Conservation (phyloP, 257 asterid species). For the Echites panduratus region DNA sequence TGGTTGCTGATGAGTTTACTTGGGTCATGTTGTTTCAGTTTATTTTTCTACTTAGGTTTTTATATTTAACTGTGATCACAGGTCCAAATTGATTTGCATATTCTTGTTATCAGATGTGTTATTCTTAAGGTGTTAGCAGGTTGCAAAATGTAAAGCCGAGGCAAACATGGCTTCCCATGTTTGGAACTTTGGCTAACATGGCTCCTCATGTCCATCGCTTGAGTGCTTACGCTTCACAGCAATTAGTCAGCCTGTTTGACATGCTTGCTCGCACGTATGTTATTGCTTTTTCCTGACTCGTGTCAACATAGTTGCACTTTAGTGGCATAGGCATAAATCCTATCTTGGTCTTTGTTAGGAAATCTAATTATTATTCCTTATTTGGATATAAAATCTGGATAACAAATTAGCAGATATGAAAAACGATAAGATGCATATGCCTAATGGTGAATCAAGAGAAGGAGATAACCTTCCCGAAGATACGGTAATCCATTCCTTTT, state of each 20-base stretch:
- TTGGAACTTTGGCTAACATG: slow-evolving; percentile 90
- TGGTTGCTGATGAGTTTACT: not conserved
- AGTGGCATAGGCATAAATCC: too few relatives aligned
- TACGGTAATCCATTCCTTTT: slow-evolving; percentile 36
- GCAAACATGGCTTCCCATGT: too few relatives aligned
- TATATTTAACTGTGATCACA: not conserved
- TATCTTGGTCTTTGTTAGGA: not conserved
- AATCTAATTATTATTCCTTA: slow-evolving; percentile 7
- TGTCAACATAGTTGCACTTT: not conserved
- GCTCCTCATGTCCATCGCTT: slow-evolving; percentile 87
- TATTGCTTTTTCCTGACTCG: slow-evolving; percentile 11
- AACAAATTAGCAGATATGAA: slow-evolving; percentile 85
- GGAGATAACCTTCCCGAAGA: slow-evolving; percentile 72
- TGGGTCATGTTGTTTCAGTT: not conserved
- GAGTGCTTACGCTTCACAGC: slow-evolving; percentile 89
- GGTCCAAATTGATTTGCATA: not conserved
- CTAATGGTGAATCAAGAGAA: slow-evolving; percentile 49
- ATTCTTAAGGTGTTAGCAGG: too few relatives aligned
- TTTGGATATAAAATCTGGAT: slow-evolving; percentile 36
- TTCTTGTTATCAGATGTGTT: too few relatives aligned
- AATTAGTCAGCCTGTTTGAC: slow-evolving; percentile 91
- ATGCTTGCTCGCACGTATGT: slow-evolving; percentile 98
- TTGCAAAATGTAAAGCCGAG: too few relatives aligned
- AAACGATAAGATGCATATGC: slow-evolving; percentile 60
- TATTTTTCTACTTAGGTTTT: not conserved